Base-by-base conservation (phyloP, 169 alveolate genomes). In the Eimeria maxima region DNA sequence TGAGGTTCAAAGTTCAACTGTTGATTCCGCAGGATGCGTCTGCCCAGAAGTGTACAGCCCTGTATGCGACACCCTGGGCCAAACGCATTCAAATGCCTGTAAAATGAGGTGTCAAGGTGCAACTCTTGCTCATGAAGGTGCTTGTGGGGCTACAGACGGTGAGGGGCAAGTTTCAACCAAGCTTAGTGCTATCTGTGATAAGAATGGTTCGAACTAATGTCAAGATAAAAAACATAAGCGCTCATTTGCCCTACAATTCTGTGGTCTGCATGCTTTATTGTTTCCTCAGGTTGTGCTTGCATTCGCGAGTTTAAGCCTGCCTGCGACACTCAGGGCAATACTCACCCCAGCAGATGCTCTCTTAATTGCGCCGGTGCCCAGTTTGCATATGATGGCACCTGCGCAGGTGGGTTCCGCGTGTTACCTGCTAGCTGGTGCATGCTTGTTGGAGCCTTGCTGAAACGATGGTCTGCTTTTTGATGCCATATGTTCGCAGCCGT, bases 41-140 rank as follows among this genome's bases (percentile, higher is more conserved):
- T 93, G 96, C 80, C 93, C 96, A 4, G 44, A 27, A 50, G 60
- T 24, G 22, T 50, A 65, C 90, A 55, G 88, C 38, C 94, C 65
- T 14, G 96, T 83, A 24, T 93, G 96, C 80, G 96, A 89, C 44
- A 81, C 88, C 2, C 90, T 83, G 33, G 96, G 96, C 69, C 74
- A 27, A 38, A 93, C 96, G 16, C 90, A 93, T 38, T 44, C 16
- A 16, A 93, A 44, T 80, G 27, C 44, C 3, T 93, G 96, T 73
- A 44, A 60, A 27, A 60, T 93, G 94, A 81, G 33, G 67, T 93
- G 94, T 44, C 57, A 87, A 47, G 83, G 81, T 45, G 44, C 20
- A 87, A 63, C 44, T 38, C 81, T 87, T 57, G 78, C 93, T 45
- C 63, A 63, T 29, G 45, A 8, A 7, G 93, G 93, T 18, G 33